These are phyloP conservation scores for Sambucus nigra DNA, from an alignment of 129 eudicot genomes.

Conservation along the genomic window DNA sequence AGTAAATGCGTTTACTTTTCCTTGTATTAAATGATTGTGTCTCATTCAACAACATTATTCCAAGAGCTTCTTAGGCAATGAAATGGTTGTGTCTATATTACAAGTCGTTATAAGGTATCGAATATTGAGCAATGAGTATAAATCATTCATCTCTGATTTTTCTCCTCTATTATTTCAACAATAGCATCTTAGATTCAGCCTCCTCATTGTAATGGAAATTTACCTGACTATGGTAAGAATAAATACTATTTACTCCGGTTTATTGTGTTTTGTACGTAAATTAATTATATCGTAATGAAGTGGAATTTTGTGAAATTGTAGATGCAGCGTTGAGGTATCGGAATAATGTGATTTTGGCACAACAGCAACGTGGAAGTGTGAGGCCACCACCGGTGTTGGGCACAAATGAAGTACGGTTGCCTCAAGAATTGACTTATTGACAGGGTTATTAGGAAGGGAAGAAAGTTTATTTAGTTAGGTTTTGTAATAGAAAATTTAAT, in stretches of 20 bases:
- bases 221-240: constrained; percentile 32
- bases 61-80: too few species aligned
- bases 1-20: too few species aligned
- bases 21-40: too few species aligned
- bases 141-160: too few species aligned
- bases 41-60: too few species aligned
- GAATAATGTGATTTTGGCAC: constrained; percentile 18
- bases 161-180: too few species aligned
- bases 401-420: constrained; percentile 45
- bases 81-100: too few species aligned
- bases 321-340: constrained; percentile 31
- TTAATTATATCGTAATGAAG: not conserved
- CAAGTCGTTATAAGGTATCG: too few species aligned
- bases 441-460: too few species aligned
- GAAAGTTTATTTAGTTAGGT: constrained; percentile 14
- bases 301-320: not conserved
- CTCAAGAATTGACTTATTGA: constrained; percentile 90
- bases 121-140: too few species aligned
- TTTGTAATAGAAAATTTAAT: constrained; percentile 7
- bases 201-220: constrained; percentile 15
- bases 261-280: not conserved
- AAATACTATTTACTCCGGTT: not conserved
- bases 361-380: constrained; percentile 25
- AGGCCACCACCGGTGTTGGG: constrained; percentile 18
- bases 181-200: constrained; percentile 24